These are phyloP conservation scores for Phytophthora sp. DNA, from an alignment of 352 stramenopile species.

Conservation along the genomic window DNA sequence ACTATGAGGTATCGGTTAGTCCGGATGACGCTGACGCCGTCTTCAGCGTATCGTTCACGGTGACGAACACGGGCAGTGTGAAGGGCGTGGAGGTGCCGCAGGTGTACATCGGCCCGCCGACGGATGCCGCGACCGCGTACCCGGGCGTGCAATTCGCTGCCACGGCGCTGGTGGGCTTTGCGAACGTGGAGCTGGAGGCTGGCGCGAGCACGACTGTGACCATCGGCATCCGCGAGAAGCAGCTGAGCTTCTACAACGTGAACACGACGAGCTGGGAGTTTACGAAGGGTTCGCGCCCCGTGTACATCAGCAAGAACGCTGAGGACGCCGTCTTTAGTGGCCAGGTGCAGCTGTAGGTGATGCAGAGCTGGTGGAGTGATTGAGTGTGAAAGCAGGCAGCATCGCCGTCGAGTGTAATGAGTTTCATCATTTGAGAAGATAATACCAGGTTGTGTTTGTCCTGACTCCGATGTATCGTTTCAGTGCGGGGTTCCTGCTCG, in stretches of 20 bases:
- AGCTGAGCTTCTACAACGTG: slow-evolving; percentile 40
- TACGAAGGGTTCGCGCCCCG: slow-evolving; percentile 17
- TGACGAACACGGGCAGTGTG: slow-evolving; percentile 24
- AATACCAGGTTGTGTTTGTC: too few species aligned
- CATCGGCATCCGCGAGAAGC: slow-evolving; percentile 33
- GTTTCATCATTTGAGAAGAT: slow-evolving; percentile 1
- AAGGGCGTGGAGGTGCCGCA: slow-evolving; percentile 42
- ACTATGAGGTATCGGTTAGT: slow-evolving; percentile 31
- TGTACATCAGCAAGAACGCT: slow-evolving; percentile 35
- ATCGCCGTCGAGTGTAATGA: neutral
- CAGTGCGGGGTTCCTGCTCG: too few species aligned
- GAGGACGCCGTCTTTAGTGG: slow-evolving; percentile 32
- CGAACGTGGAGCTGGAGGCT: slow-evolving; percentile 38
- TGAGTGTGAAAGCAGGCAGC: neutral
- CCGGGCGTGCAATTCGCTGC: slow-evolving; percentile 35
- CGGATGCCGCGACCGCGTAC: slow-evolving; percentile 27
- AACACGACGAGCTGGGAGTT: slow-evolving; percentile 32
- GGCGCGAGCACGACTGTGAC: slow-evolving; percentile 32
- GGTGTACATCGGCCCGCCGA: slow-evolving; percentile 34
- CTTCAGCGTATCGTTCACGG: slow-evolving; percentile 28
- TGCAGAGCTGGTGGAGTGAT: neutral
- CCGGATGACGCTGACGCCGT: slow-evolving; percentile 17
- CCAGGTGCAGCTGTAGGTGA: slow-evolving; percentile 29
- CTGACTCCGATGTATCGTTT: too few species aligned
- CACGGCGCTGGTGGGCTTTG: slow-evolving; percentile 33